Conservation (phyloP, 345 rosid species). For the Citrus glauca region DNA sequence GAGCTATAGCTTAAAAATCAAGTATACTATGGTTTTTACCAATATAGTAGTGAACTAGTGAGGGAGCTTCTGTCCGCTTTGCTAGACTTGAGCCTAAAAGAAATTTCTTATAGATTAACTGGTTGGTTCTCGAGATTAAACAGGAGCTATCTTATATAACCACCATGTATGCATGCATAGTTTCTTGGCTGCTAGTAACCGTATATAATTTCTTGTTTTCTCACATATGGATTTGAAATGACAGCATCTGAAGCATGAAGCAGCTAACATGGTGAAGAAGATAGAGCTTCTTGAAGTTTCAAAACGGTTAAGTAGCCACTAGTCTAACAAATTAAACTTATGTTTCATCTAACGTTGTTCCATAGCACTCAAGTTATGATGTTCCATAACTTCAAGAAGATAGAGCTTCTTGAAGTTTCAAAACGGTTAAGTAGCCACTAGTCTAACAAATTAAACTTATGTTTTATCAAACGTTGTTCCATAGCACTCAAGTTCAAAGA, state of each 20-base stretch:
- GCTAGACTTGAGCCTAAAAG: too few relatives aligned
- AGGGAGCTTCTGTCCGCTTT: too few relatives aligned
- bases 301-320: constrained; percentile 36
- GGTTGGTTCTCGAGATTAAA: too few relatives aligned
- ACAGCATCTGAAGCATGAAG: constrained; percentile 79
- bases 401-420: constrained; percentile 18
- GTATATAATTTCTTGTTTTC: background rate
- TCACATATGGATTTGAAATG: constrained; percentile 16
- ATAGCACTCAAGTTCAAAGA: background rate
- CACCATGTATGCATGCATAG: too few relatives aligned
- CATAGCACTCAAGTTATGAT: too few relatives aligned
- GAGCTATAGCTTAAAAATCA: too few relatives aligned
- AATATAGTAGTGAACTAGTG: too few relatives aligned
- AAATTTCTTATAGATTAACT: too few relatives aligned
- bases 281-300: constrained; percentile 56
- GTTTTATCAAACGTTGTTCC: background rate
- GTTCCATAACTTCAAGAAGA: constrained; percentile 35
- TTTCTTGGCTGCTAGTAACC: background rate
- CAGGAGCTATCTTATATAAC: too few relatives aligned
- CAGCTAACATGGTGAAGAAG: constrained; percentile 66
- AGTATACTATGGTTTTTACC: too few relatives aligned
- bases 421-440: constrained; percentile 37
- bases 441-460: background rate
- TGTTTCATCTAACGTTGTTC: background rate
- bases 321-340: background rate